A percentile compares a stretch with the other conserved stretches of the same genome.
Conservation (phyloP, 176 grass and related monocot genomes). For the Elaeis guineensis region DNA sequence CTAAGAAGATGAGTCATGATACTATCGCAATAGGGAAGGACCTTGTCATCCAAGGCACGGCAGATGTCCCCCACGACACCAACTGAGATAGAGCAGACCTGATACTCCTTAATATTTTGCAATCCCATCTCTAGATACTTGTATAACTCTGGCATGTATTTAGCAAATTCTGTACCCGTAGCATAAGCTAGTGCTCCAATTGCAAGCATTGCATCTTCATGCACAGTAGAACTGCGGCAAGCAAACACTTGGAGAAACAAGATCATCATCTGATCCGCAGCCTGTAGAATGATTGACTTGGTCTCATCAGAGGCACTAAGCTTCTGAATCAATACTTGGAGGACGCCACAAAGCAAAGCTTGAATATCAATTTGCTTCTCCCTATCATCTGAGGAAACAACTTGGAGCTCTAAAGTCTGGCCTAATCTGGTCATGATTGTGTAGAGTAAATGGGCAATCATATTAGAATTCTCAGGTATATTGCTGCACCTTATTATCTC, state of each 20-base stretch:
- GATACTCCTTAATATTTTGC: slow-evolving; percentile 80
- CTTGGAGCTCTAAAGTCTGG: slow-evolving; percentile 52
- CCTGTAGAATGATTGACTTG: slow-evolving; percentile 52
- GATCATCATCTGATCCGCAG: slow-evolving; percentile 73
- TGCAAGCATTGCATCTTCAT: slow-evolving; percentile 97
- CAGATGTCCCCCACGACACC: slow-evolving; percentile 82
- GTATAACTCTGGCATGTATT: slow-evolving; percentile 81
- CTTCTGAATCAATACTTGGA: slow-evolving; percentile 91
- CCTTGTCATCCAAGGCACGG: slow-evolving; percentile 71
- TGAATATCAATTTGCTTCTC: slow-evolving; percentile 77
- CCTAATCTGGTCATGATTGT: slow-evolving; percentile 73
- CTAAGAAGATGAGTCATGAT: slow-evolving; percentile 81
- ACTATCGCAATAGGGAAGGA: slow-evolving; percentile 74
- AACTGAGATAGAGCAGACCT: slow-evolving; percentile 84
- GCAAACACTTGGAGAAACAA: slow-evolving; percentile 73
- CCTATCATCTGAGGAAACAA: slow-evolving; percentile 55
- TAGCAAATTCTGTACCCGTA: slow-evolving; percentile 71
- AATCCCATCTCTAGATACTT: slow-evolving; percentile 75
- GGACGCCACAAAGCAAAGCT: slow-evolving; percentile 73
- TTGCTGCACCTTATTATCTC: slow-evolving; percentile 81
- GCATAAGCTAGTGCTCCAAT: slow-evolving; percentile 85
- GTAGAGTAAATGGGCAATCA: slow-evolving; percentile 40
- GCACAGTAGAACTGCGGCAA: slow-evolving; percentile 69
- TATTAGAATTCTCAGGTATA: slow-evolving; percentile 49
- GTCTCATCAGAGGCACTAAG: slow-evolving; percentile 55